These are phyloP conservation scores for Fusarium sarcochroum DNA, from an alignment of 2,329 filamentous ascomycete species.

Conservation along the genomic window DNA sequence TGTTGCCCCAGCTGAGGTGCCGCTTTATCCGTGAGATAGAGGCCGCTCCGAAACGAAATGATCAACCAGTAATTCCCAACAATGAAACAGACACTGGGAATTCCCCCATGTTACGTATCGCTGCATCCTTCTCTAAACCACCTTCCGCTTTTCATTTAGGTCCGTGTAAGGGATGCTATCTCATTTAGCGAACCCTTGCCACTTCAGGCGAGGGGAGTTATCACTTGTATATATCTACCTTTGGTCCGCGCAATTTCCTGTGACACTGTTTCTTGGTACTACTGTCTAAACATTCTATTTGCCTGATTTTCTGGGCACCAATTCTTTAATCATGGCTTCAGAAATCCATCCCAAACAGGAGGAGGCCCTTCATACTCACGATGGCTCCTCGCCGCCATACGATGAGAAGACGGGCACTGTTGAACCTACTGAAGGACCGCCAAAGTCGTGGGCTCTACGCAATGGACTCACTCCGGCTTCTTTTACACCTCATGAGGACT, in stretches of 20 bases:
- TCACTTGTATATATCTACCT: conserved; percentile 21
- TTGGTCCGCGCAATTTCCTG: conserved; percentile 5
- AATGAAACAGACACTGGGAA: conserved; percentile 8
- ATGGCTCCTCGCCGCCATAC: conserved; percentile 18
- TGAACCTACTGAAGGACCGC: conserved; percentile 4
- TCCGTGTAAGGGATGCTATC: neutral
- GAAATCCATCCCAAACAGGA: conserved; percentile 33
- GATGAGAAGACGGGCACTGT: conserved; percentile 40
- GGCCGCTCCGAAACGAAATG: neutral
- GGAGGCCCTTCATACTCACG: conserved; percentile 34
- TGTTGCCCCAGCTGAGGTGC: conserved; percentile 37
- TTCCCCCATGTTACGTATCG: conserved; percentile 28
- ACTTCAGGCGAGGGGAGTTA: neutral
- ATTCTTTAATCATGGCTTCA: conserved; percentile 33
- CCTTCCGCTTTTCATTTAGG: conserved; percentile 40
- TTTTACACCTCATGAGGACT: conserved; percentile 43
- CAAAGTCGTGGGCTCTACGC: conserved; percentile 46
- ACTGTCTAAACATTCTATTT: neutral
- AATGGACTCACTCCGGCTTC: conserved; percentile 47
- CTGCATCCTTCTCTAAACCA: conserved; percentile 14
- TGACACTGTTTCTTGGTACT: neutral
- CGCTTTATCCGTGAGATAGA: conserved; percentile 39
- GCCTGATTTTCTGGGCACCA: neutral
- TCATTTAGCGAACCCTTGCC: conserved; percentile 8
- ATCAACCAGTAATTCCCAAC: conserved; percentile 17